Base-by-base conservation (phyloP, 2,329 filamentous ascomycete species). In the Colletotrichum chrysophilum region DNA sequence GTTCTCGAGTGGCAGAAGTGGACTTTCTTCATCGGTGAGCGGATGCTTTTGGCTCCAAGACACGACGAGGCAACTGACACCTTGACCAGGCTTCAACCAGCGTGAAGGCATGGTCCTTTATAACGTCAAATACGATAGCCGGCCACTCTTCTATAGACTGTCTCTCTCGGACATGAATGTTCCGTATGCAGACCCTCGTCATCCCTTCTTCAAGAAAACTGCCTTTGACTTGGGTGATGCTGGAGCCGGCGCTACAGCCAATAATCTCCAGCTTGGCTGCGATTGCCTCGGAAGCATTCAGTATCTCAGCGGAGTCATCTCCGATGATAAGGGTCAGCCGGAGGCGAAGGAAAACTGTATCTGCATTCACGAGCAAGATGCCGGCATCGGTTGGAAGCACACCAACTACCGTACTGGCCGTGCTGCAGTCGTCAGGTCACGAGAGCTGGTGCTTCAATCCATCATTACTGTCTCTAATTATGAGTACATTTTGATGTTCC, bases 381-480 rank as follows among this genome's bases (percentile, higher is more conserved):
- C 91, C 69, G 93, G 93, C 6, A 93, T 94, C 56, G 88, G 89
- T 8, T 94, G 92, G 92, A 94, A 94, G 80, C 93, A 94, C 83
- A 93, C 92, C 7, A 94, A 94, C 84, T 93, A 90, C 85, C 87
- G 92, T 5, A 94, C 91, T 0, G 87, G 88, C 32, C 88, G 91
- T 3, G 91, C 91, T 1, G 91, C 92, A 2, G 91, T 94, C 1
- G 90, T 90, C 0, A 87, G 93, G 9, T 87, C 88, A 73, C 88
- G 93, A 1, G 90, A 93, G 78, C 87, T 94, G 4, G 91, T 94
- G 1, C 82, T 94, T 4, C 93, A 94, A 78, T 92, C 90, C 80
- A 92, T 94, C 82, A 91, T 93, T 77, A 94, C 93, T 0, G 88
- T 94, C 3, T 91, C 91, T 24, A 94, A 94, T 83, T 94, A 94